These are phyloP conservation scores for Beverwykella pulmonaria DNA, from an alignment of 495 filamentous ascomycete genomes.

Conservation along the genomic window DNA sequence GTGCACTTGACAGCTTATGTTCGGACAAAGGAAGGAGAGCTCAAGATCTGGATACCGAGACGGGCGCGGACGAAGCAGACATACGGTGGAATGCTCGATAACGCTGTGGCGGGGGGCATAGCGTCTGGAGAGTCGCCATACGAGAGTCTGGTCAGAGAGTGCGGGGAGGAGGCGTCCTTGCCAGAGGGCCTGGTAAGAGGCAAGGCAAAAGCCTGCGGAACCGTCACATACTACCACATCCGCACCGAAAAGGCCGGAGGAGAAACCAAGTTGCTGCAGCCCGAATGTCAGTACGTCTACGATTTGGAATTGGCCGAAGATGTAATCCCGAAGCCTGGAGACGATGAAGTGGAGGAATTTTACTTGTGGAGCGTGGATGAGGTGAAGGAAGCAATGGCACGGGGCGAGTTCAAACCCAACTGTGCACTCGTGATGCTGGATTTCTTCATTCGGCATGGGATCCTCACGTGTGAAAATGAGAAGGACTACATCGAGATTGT, in stretches of 20 bases:
- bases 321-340: conserved; percentile 71
- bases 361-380: conserved; percentile 73
- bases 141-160: conserved; percentile 82
- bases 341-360: conserved; percentile 89
- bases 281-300: conserved; percentile 89
- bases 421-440: conserved; percentile 81
- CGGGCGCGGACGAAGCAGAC: conserved; percentile 77
- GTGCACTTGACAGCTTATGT: conserved; percentile 86
- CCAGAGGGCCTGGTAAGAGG: conserved; percentile 68
- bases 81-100: conserved; percentile 87
- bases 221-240: conserved; percentile 82
- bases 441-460: conserved; percentile 86
- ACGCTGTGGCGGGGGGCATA: conserved; percentile 90
- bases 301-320: conserved; percentile 76
- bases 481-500: conserved; percentile 77
- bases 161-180: conserved; percentile 86
- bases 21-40: conserved; percentile 47
- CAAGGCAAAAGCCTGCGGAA: conserved; percentile 61
- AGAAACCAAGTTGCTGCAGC: conserved; percentile 84
- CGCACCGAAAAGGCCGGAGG: conserved; percentile 78
- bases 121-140: conserved; percentile 73
- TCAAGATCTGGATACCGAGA: conserved; percentile 84
- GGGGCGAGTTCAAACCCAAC: conserved; percentile 90
- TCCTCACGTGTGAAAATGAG: conserved; percentile 82
- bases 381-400: conserved; percentile 67